Base-by-base conservation (phyloP, 2,329 filamentous ascomycete genomes). In the Alternaria rosae region DNA sequence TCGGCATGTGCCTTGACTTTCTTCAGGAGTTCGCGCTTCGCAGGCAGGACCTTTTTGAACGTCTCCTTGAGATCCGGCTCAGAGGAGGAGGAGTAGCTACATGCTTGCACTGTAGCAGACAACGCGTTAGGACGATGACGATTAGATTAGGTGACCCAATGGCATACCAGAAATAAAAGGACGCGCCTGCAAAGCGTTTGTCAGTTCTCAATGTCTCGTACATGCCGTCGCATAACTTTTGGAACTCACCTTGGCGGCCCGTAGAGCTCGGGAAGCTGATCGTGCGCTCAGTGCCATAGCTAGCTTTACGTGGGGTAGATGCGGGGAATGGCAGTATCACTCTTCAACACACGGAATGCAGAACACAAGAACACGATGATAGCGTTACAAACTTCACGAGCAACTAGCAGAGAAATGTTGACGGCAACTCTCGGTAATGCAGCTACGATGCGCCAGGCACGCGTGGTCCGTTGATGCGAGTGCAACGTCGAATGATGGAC, bases 31-130 rank as follows among this genome's bases (percentile, higher is more conserved):
- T 97, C 94, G 54, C 94, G 89, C 85, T 98, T 98, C 65, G 89
- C 93, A 32, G 95, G 95, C 72, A 99, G 97, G 61, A 89, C 88
- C 70, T 89, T 88, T 74, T 89, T 91, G 70, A 99, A 88, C 13
- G 92, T 92, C 54, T 92, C 85, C 83, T 98, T 99, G 76, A 99
- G 89, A 77, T 94, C 92, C 61, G 92, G 92, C 80, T 98, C 94
- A 61, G 92, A 86, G 53, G 88, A 86, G 44, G 92, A 88, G 67
- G 91, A 88, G 83, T 93, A 94, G 79, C 80, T 84, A 75, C 91
- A 78, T 75, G 76, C 50, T 73, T 80, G 79, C n/a, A 78, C 79
- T 81, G 66, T 25, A 52, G 23, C 53, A 55, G 54, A 54, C 20
- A 56, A 54, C 41, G 11, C 35, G 58, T 75, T 63, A 75, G 67